Base-by-base conservation (phyloP, 306 rosid genomes). In the Sicyos baderoa region DNA sequence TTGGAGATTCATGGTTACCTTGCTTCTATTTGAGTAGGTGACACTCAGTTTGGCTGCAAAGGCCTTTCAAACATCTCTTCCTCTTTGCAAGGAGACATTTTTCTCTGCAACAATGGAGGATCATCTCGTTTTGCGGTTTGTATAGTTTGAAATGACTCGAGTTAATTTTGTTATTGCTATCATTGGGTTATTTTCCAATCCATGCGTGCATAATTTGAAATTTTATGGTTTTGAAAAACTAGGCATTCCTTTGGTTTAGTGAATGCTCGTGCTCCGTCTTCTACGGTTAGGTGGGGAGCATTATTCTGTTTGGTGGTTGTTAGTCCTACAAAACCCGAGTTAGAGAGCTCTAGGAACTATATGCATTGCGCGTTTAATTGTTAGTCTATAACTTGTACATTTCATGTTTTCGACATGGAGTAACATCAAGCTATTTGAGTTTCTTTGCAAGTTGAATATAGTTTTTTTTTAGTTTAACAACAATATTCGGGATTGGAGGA, bases 81-180 rank as follows among this genome's bases (percentile, higher is more conserved):
- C 91, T 45, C 93, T 88, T 75, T 91, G 97, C 76, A 89, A 58
- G 75, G 97, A 91, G 82, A 91, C 97, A 51, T 91, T 91, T 82
- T 91, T 91, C 84, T 91, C 96, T 27, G 71, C 78, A 47, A 69
- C 85, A 29, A 84, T 88, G 89, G 91, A 85, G 74, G 96, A 88
- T 82, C 88, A 74, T 74, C 75, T 78, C 4, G 96, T 91, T 86
- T 74, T 76, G 74, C 82, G 97, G 97, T 88, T 71, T 58, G 84
- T 69, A 77, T 70, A 57, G 8, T n/a, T 37, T 47, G 37, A 21
- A 25, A 50, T 72, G 10, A 35, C 52, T 45, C 2, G 22, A 65
- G 19, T 23, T 65, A 12, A 19, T 19, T 64, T 42, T 5, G 50
- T 42, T 65, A 5, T 15, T 65, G 54, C 4, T 0, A 0, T 19